Percentiles rank a stretch among this genome's conserved stretches.
These are phyloP conservation scores for Metarhizium guizhouense DNA, from an alignment of 2,329 filamentous ascomycete species.

Conservation along the genomic window DNA sequence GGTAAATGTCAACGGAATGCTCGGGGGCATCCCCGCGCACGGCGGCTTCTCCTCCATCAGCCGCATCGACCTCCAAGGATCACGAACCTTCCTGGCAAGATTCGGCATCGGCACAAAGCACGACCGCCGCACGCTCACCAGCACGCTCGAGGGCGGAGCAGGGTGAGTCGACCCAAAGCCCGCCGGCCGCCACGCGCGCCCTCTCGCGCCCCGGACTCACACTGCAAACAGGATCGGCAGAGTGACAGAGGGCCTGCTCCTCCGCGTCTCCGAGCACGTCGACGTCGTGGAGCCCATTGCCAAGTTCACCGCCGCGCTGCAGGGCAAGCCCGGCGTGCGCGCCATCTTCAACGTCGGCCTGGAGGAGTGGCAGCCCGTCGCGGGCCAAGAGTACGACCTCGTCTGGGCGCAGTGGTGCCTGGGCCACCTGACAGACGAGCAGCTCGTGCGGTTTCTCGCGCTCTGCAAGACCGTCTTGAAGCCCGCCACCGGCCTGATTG, in stretches of 20 bases:
- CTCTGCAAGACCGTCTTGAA: slow-evolving; percentile 41
- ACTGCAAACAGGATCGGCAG: slow-evolving; percentile 58
- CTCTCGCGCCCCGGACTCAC: not conserved
- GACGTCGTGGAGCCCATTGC: slow-evolving; percentile 80
- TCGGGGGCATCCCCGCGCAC: slow-evolving; percentile 53
- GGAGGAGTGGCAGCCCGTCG: slow-evolving; percentile 54
- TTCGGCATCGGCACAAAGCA: slow-evolving; percentile 37
- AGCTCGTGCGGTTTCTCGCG: slow-evolving; percentile 59
- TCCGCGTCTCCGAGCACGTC: slow-evolving; percentile 58
- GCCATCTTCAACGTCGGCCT: slow-evolving; percentile 64
- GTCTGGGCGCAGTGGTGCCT: slow-evolving; percentile 92
- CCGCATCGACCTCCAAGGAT: slow-evolving; percentile 60
- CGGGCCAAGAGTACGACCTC: slow-evolving; percentile 56
- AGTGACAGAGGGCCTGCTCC: slow-evolving; percentile 69
- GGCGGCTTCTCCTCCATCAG: slow-evolving; percentile 31
- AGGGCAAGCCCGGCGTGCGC: slow-evolving; percentile 46
- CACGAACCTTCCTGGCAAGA: slow-evolving; percentile 59
- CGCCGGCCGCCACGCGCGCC: no score
- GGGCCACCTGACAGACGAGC: slow-evolving; percentile 67
- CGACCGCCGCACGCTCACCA: slow-evolving; percentile 19
- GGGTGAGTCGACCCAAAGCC: slow-evolving; percentile 20
- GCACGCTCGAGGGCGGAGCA: slow-evolving; percentile 29
- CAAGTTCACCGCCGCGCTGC: slow-evolving; percentile 64
- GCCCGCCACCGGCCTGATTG: slow-evolving; percentile 20
- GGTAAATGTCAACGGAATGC: slow-evolving; percentile 59